Base-by-base conservation (phyloP, 2,329 filamentous ascomycete genomes). In the Penicillium verrucosum region DNA sequence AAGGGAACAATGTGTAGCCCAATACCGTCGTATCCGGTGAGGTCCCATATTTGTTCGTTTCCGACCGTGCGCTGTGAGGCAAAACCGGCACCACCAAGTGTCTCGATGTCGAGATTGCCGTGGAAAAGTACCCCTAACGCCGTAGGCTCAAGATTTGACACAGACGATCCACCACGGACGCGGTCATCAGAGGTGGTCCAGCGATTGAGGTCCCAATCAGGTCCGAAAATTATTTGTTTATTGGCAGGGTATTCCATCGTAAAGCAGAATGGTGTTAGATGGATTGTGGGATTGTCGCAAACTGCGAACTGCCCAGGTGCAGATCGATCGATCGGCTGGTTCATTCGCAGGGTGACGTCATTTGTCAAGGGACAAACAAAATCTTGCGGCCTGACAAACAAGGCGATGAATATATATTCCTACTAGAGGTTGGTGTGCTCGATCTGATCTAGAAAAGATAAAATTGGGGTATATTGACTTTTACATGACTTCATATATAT, bases 61-160 rank as follows among this genome's bases (percentile, higher is more conserved):
- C 73, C 73, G 4, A 79, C 80, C 5, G 87, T 91, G 45, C 87
- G 83, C 70, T 93, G 90, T 5, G 87, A 90, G 10, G 90, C 90
- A 69, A 95, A 94, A 5, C 90, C 90, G 0, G 90, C 90, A 30
- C 89, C 89, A 27, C 89, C 89, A 0, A 94, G 83, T 0, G 89
- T 85, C 51, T 81, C 81, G 60, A 87, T 90, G 73, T 94, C 89
- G 21, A 94, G 80, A 25, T 79, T 78, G 2, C 90, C 90, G 61
- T 83, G 75, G 75, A 92, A 92, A 9, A 70, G 72, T 4, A 80
- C 83, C 5, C 69, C 72, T 3, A 71, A 62, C 14, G 70, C 60
- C 21, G 70, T 71, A 37, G 68, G 57, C 41, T 70, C 72, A n/a
- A 85, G 70, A 59, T 79, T 72, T 32, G 83, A 85, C 54, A 76